phyloP scores from a whole-genome alignment of 345 rosid genomes.

The Hibiscus trionum region DNA sequence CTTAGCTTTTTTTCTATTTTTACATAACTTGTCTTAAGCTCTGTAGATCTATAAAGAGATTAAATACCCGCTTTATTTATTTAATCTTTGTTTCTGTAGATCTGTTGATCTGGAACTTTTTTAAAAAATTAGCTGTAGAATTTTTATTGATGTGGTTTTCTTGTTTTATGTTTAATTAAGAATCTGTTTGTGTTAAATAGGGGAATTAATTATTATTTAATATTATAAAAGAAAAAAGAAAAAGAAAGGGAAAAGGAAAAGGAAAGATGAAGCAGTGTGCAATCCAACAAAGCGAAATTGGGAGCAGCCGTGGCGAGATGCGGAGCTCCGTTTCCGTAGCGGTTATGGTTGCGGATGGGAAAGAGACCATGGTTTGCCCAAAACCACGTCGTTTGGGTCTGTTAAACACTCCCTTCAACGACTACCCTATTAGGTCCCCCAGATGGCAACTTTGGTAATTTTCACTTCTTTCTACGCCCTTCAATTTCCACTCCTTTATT shows the following conservation, averaged over 20 bases:
- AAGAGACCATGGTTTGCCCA: conserved; percentile 11
- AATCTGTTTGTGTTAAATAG: not conserved
- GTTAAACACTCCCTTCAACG: not conserved
- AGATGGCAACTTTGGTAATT: conserved; percentile 16
- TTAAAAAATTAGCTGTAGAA: not conserved
- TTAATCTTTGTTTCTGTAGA: conserved; percentile 20
- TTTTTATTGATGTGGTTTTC: too few relatives aligned
- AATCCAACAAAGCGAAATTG: conserved; percentile 1
- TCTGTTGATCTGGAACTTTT: conserved; percentile 6
- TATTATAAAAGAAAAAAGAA: not conserved
- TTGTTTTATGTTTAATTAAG: not conserved
- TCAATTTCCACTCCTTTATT: not conserved
- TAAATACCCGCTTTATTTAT: not conserved
- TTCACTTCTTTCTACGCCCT: not conserved
- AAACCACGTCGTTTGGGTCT: conserved; percentile 14
- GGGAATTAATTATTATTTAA: not conserved
- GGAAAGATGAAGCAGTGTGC: not conserved
- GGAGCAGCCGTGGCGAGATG: conserved; percentile 1
- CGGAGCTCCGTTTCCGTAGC: not conserved
- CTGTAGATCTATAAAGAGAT: not conserved
- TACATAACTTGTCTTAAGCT: not conserved
- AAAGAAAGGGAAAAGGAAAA: not conserved
- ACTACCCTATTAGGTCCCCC: conserved; percentile 10
- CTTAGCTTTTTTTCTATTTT: not conserved
- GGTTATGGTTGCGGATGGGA: not conserved